Percentiles rank a stretch among this genome's conserved stretches.
These are phyloP conservation scores for Pelargonium myrrhifolium DNA, from an alignment of 441 rosid species.

Conservation along the genomic window DNA sequence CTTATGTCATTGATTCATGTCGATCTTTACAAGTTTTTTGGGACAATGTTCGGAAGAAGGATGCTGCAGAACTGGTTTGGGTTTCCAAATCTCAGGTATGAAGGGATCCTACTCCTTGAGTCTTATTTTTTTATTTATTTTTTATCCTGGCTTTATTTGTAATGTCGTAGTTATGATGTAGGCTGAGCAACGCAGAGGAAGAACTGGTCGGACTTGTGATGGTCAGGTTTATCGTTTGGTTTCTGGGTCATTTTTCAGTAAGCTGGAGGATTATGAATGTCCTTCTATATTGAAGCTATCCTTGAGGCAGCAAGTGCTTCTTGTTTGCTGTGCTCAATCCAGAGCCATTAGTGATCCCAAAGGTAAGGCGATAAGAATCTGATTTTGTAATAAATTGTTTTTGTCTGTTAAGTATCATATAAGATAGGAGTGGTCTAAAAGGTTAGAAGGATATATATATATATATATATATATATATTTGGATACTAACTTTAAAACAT, in stretches of 20 bases:
- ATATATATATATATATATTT: too few relatives aligned
- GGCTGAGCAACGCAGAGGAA: constrained; percentile 92
- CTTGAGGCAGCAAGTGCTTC: constrained; percentile 79
- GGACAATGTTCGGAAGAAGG: constrained; percentile 52
- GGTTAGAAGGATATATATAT: background rate
- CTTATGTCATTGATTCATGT: constrained; percentile 87
- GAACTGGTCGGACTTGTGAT: constrained; percentile 96
- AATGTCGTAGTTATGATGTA: constrained; percentile 29
- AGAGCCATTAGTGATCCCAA: constrained; percentile 79
- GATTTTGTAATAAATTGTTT: constrained; percentile 8
- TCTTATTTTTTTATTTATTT: constrained; percentile 9
- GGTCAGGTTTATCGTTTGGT: constrained; percentile 90
- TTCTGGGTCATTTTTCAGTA: constrained; percentile 60
- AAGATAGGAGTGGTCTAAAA: constrained; percentile 3
- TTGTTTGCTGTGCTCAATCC: constrained; percentile 73
- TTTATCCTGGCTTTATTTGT: constrained; percentile 13
- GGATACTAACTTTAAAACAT: constrained; percentile 26
- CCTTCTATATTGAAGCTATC: constrained; percentile 74
- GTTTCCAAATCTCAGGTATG: constrained; percentile 89
- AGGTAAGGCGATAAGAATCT: constrained; percentile 37
- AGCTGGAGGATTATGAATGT: constrained; percentile 60
- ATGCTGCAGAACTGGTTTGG: constrained; percentile 77
- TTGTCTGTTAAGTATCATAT: background rate
- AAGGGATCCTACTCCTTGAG: constrained; percentile 10
- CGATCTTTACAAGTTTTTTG: constrained; percentile 89